A percentile compares a stretch with the other conserved stretches of the same genome.
Conservation (phyloP, 345 rosid genomes). For the Sisymbrium irio region DNA sequence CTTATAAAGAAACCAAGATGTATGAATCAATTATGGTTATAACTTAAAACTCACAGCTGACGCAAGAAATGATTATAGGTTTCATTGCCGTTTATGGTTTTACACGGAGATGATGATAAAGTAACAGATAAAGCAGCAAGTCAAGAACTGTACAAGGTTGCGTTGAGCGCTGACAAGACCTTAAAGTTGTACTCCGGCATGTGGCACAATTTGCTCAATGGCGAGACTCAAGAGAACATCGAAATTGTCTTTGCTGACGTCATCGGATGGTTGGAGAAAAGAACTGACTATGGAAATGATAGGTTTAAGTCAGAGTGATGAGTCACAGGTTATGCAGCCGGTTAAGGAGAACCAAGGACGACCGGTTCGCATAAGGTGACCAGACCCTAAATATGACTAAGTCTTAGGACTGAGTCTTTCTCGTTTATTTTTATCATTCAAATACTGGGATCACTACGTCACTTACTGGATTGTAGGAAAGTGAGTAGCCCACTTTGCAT, state of each 20-base stretch:
- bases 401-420: no score
- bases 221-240: slow-evolving; percentile 60
- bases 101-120: slow-evolving; percentile 81
- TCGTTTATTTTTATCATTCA: no score
- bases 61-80: slow-evolving; percentile 40
- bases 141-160: slow-evolving; percentile 46
- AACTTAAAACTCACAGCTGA: neutral
- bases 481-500: no score
- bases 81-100: slow-evolving; percentile 60
- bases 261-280: slow-evolving; percentile 57
- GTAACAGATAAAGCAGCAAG: slow-evolving; percentile 77
- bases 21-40: neutral
- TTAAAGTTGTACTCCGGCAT: slow-evolving; percentile 69
- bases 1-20: neutral
- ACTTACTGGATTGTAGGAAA: no score
- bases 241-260: slow-evolving; percentile 64
- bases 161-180: slow-evolving; percentile 68
- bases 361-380: no score
- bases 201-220: slow-evolving; percentile 90
- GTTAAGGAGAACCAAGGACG: no score
- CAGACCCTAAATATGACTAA: no score
- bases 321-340: no score
- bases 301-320: slow-evolving; percentile 53
- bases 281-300: slow-evolving; percentile 32
- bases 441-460: no score